Conservation (phyloP, 805 yeast genomes). For the Saturnispora besseyi region DNA sequence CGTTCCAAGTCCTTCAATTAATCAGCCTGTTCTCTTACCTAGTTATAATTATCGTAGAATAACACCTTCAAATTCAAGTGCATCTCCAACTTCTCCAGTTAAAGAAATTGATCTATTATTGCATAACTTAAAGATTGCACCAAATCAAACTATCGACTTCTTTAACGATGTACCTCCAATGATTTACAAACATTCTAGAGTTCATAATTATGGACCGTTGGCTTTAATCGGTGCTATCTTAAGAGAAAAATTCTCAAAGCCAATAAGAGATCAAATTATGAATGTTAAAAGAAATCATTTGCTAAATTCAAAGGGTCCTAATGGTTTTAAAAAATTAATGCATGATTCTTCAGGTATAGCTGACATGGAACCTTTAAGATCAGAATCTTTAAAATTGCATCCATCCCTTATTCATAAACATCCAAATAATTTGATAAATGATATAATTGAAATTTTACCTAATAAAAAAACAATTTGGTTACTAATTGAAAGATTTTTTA, state of each 20-base stretch:
- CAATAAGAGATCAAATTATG: slow-evolving; percentile 27
- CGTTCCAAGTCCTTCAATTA: background rate
- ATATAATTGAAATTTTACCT: slow-evolving; percentile 35
- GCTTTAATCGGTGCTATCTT: slow-evolving; percentile 40
- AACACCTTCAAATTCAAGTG: background rate
- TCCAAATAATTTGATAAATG: slow-evolving; percentile 16
- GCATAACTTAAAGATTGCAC: slow-evolving; percentile 14
- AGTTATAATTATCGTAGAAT: background rate
- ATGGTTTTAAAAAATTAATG: slow-evolving; percentile 24
- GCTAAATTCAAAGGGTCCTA: slow-evolving; percentile 7
- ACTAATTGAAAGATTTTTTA: slow-evolving; percentile 36
- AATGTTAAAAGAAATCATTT: slow-evolving; percentile 15
- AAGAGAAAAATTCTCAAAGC: slow-evolving; percentile 35
- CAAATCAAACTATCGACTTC: slow-evolving; percentile 33
- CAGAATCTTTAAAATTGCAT: background rate
- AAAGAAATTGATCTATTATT: background rate
- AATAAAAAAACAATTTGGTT: slow-evolving; percentile 37
- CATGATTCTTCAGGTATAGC: slow-evolving; percentile 32
- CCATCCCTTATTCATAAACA: background rate
- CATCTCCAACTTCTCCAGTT: background rate
- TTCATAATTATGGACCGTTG: slow-evolving; percentile 44
- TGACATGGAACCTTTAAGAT: slow-evolving; percentile 28
- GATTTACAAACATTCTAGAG: slow-evolving; percentile 31
- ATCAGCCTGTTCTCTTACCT: background rate
- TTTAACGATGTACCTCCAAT: slow-evolving; percentile 37